Percentiles rank a stretch among this genome's conserved stretches.
Conservation (phyloP, 176 grass and related monocot genomes). For the Zea mays region Zm-B73-REFERENCE-NAM-5.0 NC_050098.1:210780501-210781000, state of each 20-base stretch:
- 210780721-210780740: too few species aligned
- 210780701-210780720: neutral
- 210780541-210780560: constrained; percentile 80
- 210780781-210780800: constrained; percentile 92
- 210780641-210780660: constrained; percentile 28
- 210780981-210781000: neutral
- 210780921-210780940: neutral
- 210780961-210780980: neutral
- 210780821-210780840: constrained; percentile 93
- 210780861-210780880: constrained; percentile 49
- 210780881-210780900: constrained; percentile 44
- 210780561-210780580: constrained; percentile 86
- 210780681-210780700: neutral
- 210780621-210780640: constrained; percentile 76
- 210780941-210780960: neutral
- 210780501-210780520: constrained; percentile 58
- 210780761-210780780: constrained; percentile 70
- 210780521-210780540: constrained; percentile 70
- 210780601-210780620: constrained; percentile 86
- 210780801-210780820: constrained; percentile 73
- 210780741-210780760: neutral
- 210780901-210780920: neutral
- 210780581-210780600: constrained; percentile 87
- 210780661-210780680: too few species aligned
- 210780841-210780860: constrained; percentile 69